These are phyloP conservation scores for Rhodotorula sp. DNA, from an alignment of 1,284 basidiomycete genomes.

Conservation along the genomic window DNA sequence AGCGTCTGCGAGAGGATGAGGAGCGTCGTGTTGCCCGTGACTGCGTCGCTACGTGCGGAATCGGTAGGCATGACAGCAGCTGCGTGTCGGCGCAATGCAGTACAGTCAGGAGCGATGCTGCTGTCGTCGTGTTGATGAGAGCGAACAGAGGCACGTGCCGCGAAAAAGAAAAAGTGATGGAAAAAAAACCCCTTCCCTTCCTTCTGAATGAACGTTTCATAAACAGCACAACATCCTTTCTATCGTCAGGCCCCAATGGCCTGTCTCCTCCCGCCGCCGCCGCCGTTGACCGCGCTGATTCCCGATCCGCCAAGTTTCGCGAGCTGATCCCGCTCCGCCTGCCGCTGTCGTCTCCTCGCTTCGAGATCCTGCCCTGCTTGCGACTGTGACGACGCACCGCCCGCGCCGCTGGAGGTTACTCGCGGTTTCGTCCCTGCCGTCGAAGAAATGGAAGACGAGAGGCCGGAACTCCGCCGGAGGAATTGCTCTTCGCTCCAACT, in stretches of 20 bases:
- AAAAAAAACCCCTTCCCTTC: no score
- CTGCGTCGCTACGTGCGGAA: neutral
- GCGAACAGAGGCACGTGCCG: no score
- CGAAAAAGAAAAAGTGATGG: no score
- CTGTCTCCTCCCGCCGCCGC: conserved; percentile 5
- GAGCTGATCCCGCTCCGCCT: conserved; percentile 8
- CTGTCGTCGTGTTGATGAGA: no score
- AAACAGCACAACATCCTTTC: neutral
- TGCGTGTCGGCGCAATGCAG: no score
- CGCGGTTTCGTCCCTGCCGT: neutral
- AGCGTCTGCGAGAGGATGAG: neutral
- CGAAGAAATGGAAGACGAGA: neutral
- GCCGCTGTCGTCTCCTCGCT: neutral
- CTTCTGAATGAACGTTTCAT: no score
- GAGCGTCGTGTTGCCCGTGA: neutral
- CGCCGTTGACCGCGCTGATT: neutral
- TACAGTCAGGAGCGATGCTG: no score
- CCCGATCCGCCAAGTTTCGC: neutral
- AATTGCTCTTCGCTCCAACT: conserved; percentile 17
- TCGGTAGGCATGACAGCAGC: neutral
- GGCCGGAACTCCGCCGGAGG: neutral
- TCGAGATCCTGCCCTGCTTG: conserved; percentile 1
- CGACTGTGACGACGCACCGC: neutral
- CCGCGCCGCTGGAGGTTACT: no score
- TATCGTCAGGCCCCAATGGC: neutral